Percentiles rank a stretch among this genome's conserved stretches.
Conservation (phyloP, 176 grass and related monocot genomes). For the Pharus latifolius region DNA sequence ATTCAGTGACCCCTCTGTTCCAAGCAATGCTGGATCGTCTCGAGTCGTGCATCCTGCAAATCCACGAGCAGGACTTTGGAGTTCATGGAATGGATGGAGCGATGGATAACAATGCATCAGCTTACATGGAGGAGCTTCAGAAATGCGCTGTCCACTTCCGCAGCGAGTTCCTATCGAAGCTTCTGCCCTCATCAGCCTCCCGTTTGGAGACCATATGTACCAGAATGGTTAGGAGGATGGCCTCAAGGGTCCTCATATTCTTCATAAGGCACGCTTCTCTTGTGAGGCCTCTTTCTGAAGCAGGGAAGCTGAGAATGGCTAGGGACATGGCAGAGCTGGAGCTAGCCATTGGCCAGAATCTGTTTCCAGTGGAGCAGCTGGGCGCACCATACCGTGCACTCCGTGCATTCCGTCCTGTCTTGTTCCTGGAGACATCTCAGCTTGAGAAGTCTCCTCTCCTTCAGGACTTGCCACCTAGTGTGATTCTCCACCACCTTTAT, state of each 20-base stretch:
- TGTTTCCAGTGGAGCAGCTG: slow-evolving; percentile 96
- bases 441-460: slow-evolving; percentile 63
- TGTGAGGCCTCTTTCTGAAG: slow-evolving; percentile 90
- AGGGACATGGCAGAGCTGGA: slow-evolving; percentile 97
- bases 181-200: slow-evolving; percentile 74
- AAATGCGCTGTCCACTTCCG: slow-evolving; percentile 79
- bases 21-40: slow-evolving; percentile 76
- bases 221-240: slow-evolving; percentile 84
- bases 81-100: slow-evolving; percentile 37
- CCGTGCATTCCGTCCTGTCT: slow-evolving; percentile 74
- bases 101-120: slow-evolving; percentile 74
- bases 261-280: slow-evolving; percentile 97
- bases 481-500: slow-evolving; percentile 93
- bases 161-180: slow-evolving; percentile 83
- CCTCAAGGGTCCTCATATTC: slow-evolving; percentile 83
- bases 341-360: slow-evolving; percentile 80
- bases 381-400: slow-evolving; percentile 77
- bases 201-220: slow-evolving; percentile 89
- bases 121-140: slow-evolving; percentile 98
- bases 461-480: slow-evolving; percentile 62
- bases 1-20: slow-evolving; percentile 80
- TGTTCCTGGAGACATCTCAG: slow-evolving; percentile 90
- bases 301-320: slow-evolving; percentile 92
- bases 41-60: slow-evolving; percentile 76
- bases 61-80: slow-evolving; percentile 81